Evolutionary conservation across 2,329 filamentous ascomycete species (phyloP).

Genomic region (Fusarium phyllophilum): DNA sequence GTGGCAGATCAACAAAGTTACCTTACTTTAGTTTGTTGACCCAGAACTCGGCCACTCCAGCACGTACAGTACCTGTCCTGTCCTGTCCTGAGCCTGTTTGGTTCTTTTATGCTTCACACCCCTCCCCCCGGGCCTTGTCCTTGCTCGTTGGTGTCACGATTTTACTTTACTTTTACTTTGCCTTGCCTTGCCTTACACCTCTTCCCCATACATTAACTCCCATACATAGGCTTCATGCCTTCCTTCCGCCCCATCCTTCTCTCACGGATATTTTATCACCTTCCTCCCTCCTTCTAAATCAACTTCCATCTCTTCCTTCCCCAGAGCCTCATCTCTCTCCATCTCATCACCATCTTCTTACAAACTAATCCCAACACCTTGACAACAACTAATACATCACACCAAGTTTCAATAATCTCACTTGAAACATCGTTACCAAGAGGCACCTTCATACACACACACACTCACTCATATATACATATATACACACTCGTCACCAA

Average conservation of each 20-base stretch:
- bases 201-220: slow-evolving; percentile 40
- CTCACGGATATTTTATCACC: slow-evolving; percentile 43
- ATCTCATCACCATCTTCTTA: not conserved
- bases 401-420: not conserved
- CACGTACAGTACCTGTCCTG: not conserved
- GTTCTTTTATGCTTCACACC: not conserved
- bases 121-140: not conserved
- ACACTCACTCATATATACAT: not conserved
- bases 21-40: slow-evolving; percentile 26
- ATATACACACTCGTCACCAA: not conserved
- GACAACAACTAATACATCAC: not conserved
- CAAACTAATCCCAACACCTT: not conserved
- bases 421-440: not conserved
- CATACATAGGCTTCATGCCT: slow-evolving; percentile 39
- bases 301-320: slow-evolving; percentile 10
- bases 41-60: slow-evolving; percentile 17
- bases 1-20: slow-evolving; percentile 45
- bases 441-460: not conserved
- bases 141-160: not conserved
- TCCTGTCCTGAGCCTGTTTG: not conserved
- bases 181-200: slow-evolving; percentile 23
- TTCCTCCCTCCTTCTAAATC: slow-evolving; percentile 37
- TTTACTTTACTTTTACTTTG: slow-evolving; percentile 5
- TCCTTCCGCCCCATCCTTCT: slow-evolving; percentile 38
- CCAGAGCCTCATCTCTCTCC: slow-evolving; percentile 17